Evolutionary conservation across 495 filamentous ascomycete species (phyloP).

Genomic region (Chaetomidium leptoderma): DNA sequence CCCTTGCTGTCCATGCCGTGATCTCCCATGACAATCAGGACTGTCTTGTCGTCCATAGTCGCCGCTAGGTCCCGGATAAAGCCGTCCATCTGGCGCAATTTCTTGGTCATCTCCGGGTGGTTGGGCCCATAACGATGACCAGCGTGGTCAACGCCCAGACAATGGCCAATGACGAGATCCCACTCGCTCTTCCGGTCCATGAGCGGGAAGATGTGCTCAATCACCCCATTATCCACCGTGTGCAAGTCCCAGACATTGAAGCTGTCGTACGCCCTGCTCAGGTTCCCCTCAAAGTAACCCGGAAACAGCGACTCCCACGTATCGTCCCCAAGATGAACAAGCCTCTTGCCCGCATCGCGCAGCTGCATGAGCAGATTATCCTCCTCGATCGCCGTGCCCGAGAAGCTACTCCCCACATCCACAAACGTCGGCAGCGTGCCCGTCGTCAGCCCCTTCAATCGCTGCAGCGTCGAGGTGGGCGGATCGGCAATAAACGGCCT

Average conservation of each 20-base stretch:
- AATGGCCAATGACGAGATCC: conserved; percentile 92
- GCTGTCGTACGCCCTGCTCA: conserved; percentile 86
- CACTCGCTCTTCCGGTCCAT: conserved; percentile 66
- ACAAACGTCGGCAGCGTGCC: conserved; percentile 93
- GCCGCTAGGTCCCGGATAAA: conserved; percentile 69
- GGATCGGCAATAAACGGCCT: conserved; percentile 96
- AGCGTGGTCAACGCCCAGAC: conserved; percentile 93
- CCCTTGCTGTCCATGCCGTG: conserved; percentile 98
- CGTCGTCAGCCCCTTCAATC: conserved; percentile 90
- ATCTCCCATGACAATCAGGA: conserved; percentile 94
- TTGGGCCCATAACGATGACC: conserved; percentile 94
- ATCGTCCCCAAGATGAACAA: conserved; percentile 93
- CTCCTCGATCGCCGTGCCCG: conserved; percentile 94
- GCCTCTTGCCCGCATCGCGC: conserved; percentile 68
- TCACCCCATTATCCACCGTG: conserved; percentile 96
- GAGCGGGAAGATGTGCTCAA: conserved; percentile 82
- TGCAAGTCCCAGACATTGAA: conserved; percentile 98
- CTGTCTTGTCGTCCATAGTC: conserved; percentile 73
- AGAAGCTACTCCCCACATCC: conserved; percentile 90
- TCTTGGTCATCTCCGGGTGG: conserved; percentile 84
- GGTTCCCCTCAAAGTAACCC: conserved; percentile 77
- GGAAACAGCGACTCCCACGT: conserved; percentile 94
- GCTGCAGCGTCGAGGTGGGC: conserved; percentile 86
- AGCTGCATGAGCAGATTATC: conserved; percentile 89
- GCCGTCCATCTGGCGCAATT: conserved; percentile 85